Evolutionary conservation across 345 rosid species (phyloP).

Genomic region (Iberis pinnata): DNA sequence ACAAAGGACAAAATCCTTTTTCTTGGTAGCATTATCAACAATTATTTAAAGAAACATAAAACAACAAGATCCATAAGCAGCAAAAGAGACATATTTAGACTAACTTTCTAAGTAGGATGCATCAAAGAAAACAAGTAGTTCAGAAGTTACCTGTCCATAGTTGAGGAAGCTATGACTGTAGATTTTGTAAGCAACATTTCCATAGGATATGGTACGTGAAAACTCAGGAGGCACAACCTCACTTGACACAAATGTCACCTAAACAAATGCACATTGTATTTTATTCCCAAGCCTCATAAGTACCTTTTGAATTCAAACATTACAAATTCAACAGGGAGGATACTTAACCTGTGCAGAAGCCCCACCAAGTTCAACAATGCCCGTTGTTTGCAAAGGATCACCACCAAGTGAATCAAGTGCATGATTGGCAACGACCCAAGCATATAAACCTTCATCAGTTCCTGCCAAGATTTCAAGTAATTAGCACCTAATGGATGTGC

Average conservation of each 20-base stretch:
- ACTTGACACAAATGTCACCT: conserved; percentile 35
- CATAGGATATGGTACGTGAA: conserved; percentile 47
- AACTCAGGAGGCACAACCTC: conserved; percentile 65
- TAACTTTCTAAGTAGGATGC: too few species aligned
- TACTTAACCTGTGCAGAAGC: conserved; percentile 84
- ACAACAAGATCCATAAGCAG: conserved; percentile 12
- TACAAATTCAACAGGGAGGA: conserved; percentile 3
- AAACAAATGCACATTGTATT: not conserved
- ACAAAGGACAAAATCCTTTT: too few species aligned
- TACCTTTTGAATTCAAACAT: too few species aligned
- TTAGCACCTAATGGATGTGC: not conserved
- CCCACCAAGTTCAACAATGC: conserved; percentile 90
- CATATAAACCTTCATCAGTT: conserved; percentile 86
- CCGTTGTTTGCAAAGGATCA: conserved; percentile 65
- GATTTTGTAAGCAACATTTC: conserved; percentile 58
- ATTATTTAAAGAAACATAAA: too few species aligned
- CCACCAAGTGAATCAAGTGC: conserved; percentile 77
- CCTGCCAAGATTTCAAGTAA: conserved; percentile 32
- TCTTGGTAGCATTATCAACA: too few species aligned
- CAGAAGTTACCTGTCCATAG: conserved; percentile 55
- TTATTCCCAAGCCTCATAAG: not conserved
- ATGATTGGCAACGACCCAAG: conserved; percentile 85
- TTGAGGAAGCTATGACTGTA: conserved; percentile 91
- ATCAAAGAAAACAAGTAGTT: not conserved
- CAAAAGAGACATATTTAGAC: too few species aligned